Percentiles rank a stretch among this genome's conserved stretches.
phyloP scores from a whole-genome alignment of 768 basidiomycete species.

The Pleurotus ostreatus region DNA sequence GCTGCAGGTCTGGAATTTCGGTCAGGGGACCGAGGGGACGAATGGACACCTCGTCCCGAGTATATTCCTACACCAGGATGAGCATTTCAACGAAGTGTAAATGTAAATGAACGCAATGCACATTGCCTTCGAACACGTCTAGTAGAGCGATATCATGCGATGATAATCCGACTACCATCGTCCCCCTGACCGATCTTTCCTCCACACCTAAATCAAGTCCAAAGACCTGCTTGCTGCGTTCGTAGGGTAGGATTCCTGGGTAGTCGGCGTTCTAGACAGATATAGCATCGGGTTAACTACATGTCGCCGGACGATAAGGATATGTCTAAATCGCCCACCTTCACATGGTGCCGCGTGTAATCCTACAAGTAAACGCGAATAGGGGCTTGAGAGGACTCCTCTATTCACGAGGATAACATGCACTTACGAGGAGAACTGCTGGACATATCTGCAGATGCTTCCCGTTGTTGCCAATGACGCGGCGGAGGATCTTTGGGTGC shows the following conservation, averaged over 20 bases:
- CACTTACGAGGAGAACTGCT: constrained; percentile 66
- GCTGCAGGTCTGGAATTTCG: constrained; percentile 15
- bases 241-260: constrained; percentile 72
- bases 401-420: neutral
- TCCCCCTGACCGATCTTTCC: constrained; percentile 73
- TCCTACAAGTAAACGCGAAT: constrained; percentile 37
- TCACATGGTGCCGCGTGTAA: constrained; percentile 78
- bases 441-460: constrained; percentile 62
- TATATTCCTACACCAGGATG: constrained; percentile 60
- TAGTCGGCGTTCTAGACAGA: constrained; percentile 64
- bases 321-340: constrained; percentile 33
- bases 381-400: neutral
- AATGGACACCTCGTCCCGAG: constrained; percentile 46
- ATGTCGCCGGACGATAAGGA: no score
- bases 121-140: constrained; percentile 82
- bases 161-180: constrained; percentile 71
- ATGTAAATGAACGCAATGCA: constrained; percentile 26
- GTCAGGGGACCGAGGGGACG: constrained; percentile 47
- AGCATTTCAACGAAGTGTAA: neutral
- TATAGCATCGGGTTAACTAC: neutral
- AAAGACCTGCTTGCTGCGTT: constrained; percentile 43
- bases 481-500: constrained; percentile 77
- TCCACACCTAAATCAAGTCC: constrained; percentile 47
- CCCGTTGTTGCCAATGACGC: constrained; percentile 72
- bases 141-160: constrained; percentile 58